Base-by-base conservation (phyloP, 768 basidiomycete genomes). In the Collybia sp. region DNA sequence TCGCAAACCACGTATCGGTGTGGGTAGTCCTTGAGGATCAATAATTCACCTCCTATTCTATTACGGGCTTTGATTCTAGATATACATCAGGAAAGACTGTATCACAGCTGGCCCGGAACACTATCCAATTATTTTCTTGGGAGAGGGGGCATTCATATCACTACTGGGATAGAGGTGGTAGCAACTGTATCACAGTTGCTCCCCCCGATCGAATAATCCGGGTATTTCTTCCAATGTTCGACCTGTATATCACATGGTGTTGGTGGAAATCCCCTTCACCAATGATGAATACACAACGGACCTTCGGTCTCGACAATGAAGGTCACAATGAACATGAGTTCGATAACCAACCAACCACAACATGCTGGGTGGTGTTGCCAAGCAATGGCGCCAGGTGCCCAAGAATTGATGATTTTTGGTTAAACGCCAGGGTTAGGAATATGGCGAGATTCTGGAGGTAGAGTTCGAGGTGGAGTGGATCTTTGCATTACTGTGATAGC, bases 341-440 rank as follows among this genome's bases (percentile, higher is more conserved):
- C 83, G 47, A 83, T 56, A 30, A 74, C 62, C 17, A 85, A 69
- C 80, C 81, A 83, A n/a, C 70, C 82, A 49, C 79, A 80, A 53
- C 83, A 75, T 12, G 77, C 76, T 19, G 84, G 60, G 50, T 84
- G 83, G 47, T 80, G 80, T 66, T 72, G 71, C 79, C 79, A 80
- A 42, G 70, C 70, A 16, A 80, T 72, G 9, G 70, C 70, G 4
- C 69, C 64, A 17, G 91, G 65, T 1, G 88, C 88, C 69, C 82
- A 79, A 6, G 88, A 86, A 53, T 90, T 90, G 40, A 88, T 77
- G 44, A 88, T 85, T 57, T n/a, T n/a, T 85, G 84, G 54, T 86
- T 91, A 63, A 92, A 84, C 2, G 87, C 83, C 19, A 86, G 68
- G 1, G 83, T 78, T 32, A 85, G 67, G 55, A 77, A 82, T 20